phyloP scores from a whole-genome alignment of 2,329 filamentous ascomycete genomes.

The Aspergillus brunneoviolaceus region DNA sequence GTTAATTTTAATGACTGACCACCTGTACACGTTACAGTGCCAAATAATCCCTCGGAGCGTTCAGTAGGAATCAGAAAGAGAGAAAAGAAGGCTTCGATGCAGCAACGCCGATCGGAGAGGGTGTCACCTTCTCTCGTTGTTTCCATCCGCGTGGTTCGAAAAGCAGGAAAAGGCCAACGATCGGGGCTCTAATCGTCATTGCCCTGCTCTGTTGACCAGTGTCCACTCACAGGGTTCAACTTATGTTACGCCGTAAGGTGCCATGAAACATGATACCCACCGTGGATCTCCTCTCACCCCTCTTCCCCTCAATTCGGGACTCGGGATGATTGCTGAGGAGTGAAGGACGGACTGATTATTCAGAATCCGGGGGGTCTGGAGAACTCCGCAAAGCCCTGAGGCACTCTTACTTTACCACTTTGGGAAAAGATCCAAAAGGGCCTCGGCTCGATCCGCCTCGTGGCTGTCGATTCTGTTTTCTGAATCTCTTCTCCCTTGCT shows the following conservation, averaged over 20 bases:
- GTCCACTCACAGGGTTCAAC: background rate
- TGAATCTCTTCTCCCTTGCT: background rate
- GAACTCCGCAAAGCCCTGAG: conserved; percentile 15
- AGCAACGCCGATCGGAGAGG: conserved; percentile 1
- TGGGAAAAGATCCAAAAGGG: background rate
- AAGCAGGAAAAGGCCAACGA: conserved; percentile 4
- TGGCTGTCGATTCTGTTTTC: background rate
- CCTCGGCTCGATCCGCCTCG: conserved; percentile 14
- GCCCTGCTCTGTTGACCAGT: conserved; percentile 7
- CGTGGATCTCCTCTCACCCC: background rate
- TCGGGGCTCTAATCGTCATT: conserved; percentile 12
- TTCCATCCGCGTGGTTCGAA: conserved; percentile 14
- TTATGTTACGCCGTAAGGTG: conserved; percentile 5
- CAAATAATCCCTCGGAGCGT: background rate
- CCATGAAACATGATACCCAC: background rate
- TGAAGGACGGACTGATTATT: conserved; percentile 12
- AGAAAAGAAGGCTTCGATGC: background rate
- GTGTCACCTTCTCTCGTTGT: background rate
- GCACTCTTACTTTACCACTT: background rate
- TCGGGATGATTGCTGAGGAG: background rate
- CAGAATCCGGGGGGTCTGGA: conserved; percentile 22
- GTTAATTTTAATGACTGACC: no score
- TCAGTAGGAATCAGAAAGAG: background rate
- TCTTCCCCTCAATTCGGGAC: no score
- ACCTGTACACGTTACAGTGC: background rate